Evolutionary conservation across 768 basidiomycete species (phyloP).

Genomic region (Calocybe cyanea): DNA sequence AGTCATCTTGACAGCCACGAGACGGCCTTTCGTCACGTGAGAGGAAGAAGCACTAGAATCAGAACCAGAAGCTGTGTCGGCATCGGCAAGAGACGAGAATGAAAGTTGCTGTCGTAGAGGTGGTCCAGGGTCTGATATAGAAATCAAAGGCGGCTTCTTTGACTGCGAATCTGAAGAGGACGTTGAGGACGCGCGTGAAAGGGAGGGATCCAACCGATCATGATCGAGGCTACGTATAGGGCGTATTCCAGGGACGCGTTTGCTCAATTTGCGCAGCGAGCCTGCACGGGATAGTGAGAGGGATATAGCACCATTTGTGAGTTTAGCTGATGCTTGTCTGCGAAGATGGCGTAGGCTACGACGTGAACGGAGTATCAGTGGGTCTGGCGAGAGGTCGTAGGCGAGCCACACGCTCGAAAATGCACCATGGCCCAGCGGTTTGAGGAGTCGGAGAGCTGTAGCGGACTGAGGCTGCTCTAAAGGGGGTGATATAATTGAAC

Average conservation of each 20-base stretch:
- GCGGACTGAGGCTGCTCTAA: neutral
- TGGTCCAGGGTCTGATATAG: slow-evolving; percentile 7
- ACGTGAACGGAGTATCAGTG: slow-evolving; percentile 38
- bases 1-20: slow-evolving; percentile 49
- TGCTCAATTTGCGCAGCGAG: slow-evolving; percentile 11
- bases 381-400: slow-evolving; percentile 43
- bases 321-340: slow-evolving; percentile 17
- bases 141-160: slow-evolving; percentile 3
- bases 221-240: slow-evolving; percentile 10
- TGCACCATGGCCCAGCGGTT: slow-evolving; percentile 62
- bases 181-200: slow-evolving; percentile 15
- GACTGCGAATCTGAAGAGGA: slow-evolving; percentile 7
- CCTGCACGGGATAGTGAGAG: slow-evolving; percentile 10
- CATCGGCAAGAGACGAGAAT: neutral
- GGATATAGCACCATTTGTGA: slow-evolving; percentile 11
- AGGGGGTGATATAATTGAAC: slow-evolving; percentile 5
- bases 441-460: slow-evolving; percentile 45
- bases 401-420: slow-evolving; percentile 80
- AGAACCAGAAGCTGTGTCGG: no score
- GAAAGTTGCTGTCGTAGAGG: neutral
- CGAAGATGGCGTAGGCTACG: slow-evolving; percentile 38
- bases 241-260: slow-evolving; percentile 9
- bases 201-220: neutral
- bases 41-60: neutral
- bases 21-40: slow-evolving; percentile 8